Conservation (phyloP, 2,329 filamentous ascomycete genomes). For the Pseudopyricularia javanii region DNA sequence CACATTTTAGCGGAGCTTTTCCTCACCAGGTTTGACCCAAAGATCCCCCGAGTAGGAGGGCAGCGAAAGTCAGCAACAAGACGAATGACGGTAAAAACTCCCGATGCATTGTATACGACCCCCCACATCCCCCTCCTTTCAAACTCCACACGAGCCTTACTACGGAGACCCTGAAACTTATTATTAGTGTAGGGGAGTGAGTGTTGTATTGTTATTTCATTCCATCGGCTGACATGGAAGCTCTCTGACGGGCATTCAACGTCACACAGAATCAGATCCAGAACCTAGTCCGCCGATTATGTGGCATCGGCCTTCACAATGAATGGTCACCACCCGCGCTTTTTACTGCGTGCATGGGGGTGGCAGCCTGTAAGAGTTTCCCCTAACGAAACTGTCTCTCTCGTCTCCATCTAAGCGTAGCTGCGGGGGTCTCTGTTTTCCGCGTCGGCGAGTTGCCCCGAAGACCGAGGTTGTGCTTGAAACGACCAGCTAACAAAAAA, state of each 20-base stretch:
- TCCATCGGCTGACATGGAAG: neutral
- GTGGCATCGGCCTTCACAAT: conserved; percentile 47
- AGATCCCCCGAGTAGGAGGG: conserved; percentile 33
- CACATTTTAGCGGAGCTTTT: conserved; percentile 45
- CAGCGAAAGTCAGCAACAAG: conserved; percentile 21
- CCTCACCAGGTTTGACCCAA: conserved; percentile 42
- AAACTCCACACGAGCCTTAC: neutral
- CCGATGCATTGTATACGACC: neutral
- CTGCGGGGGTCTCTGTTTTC: too few relatives aligned
- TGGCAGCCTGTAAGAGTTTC: conserved; percentile 31
- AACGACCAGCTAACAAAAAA: neutral
- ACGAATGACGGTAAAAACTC: conserved; percentile 23
- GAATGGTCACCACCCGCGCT: conserved; percentile 40
- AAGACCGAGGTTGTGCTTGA: too few relatives aligned
- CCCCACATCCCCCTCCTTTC: neutral
- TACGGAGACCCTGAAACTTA: too few relatives aligned
- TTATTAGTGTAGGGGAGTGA: too few relatives aligned
- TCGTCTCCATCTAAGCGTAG: neutral
- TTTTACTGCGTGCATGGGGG: conserved; percentile 43
- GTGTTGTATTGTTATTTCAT: too few relatives aligned
- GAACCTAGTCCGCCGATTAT: conserved; percentile 36
- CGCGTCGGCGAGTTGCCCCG: too few relatives aligned
- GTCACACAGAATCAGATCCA: conserved; percentile 26
- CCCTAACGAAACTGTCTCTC: neutral
- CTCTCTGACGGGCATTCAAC: neutral